phyloP scores from a whole-genome alignment of 345 rosid species.

The Capsella bursapastoris region DNA sequence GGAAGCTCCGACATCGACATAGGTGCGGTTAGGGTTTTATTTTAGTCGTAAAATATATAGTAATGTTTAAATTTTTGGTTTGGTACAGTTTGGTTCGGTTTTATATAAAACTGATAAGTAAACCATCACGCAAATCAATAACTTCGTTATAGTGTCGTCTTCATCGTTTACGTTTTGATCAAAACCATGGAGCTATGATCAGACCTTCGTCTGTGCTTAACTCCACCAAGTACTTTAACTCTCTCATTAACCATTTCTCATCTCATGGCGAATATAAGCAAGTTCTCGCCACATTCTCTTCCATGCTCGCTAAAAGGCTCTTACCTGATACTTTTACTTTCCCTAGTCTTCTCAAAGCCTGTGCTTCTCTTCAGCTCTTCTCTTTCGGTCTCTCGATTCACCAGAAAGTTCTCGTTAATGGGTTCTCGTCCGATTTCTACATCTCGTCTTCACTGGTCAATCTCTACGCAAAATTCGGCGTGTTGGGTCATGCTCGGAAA shows the following conservation, averaged over 20 bases:
- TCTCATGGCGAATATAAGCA: slow-evolving; percentile 46
- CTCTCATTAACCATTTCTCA: slow-evolving; percentile 49
- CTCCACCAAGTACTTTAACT: slow-evolving; percentile 48
- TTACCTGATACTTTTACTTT: slow-evolving; percentile 50
- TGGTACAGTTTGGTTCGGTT: background rate
- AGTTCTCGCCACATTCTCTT: slow-evolving; percentile 46
- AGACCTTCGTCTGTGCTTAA: slow-evolving; percentile 34
- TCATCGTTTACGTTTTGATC: background rate
- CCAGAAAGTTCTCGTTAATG: slow-evolving; percentile 51
- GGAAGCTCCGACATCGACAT: background rate
- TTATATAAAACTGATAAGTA: background rate
- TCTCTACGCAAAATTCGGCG: slow-evolving; percentile 49
- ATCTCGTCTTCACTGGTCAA: slow-evolving; percentile 57
- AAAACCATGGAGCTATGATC: slow-evolving; percentile 47
- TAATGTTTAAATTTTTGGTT: background rate
- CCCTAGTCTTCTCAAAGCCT: slow-evolving; percentile 65
- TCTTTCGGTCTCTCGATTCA: slow-evolving; percentile 57
- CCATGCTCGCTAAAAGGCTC: slow-evolving; percentile 47
- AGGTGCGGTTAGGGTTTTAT: background rate
- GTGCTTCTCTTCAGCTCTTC: slow-evolving; percentile 50
- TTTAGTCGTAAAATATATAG: background rate
- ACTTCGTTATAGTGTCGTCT: background rate
- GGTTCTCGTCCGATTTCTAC: slow-evolving; percentile 61
- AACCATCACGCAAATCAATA: background rate
- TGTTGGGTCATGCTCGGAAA: slow-evolving; percentile 45